Percentiles rank a stretch among this genome's conserved stretches.
Conservation (phyloP, 2,329 filamentous ascomycete genomes). For the Neonectria ditissima region DNA sequence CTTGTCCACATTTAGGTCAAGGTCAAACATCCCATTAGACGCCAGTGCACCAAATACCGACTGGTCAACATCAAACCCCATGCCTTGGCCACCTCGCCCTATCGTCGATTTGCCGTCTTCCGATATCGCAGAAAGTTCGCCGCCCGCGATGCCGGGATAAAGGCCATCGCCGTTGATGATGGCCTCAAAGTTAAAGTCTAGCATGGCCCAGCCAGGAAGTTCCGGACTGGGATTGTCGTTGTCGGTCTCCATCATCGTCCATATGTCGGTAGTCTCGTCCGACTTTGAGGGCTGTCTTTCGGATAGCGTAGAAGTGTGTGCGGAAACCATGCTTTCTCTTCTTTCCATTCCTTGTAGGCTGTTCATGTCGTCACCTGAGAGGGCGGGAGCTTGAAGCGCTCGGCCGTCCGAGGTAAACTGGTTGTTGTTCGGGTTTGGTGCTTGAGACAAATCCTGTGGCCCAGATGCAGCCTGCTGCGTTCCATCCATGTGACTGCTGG, state of each 20-base stretch:
- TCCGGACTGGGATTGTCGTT: neutral
- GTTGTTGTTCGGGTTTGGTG: no score
- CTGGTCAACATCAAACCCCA: slow-evolving; percentile 14
- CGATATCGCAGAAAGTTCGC: neutral
- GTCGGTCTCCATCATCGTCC: neutral
- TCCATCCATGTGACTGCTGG: neutral
- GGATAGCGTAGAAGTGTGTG: neutral
- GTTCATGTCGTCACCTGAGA: neutral
- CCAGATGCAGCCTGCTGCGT: neutral
- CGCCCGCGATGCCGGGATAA: slow-evolving; percentile 3
- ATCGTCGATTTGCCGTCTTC: slow-evolving; percentile 1
- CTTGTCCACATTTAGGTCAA: slow-evolving; percentile 29
- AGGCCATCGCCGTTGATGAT: slow-evolving; percentile 21
- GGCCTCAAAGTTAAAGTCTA: slow-evolving; percentile 34
- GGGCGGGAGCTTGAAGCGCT: neutral
- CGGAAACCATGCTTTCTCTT: neutral
- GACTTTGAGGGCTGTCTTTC: neutral
- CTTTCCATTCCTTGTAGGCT: neutral
- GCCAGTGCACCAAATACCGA: slow-evolving; percentile 23
- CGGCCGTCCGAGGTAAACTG: neutral
- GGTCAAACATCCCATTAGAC: slow-evolving; percentile 19
- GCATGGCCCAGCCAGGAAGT: slow-evolving; percentile 30
- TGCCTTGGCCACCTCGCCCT: neutral
- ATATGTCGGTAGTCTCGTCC: neutral
- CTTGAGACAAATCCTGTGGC: neutral